These are phyloP conservation scores for Apophysomyces trapeziformis DNA, from an alignment of 371 early-diverging fungal species.

Conservation along the genomic window DNA sequence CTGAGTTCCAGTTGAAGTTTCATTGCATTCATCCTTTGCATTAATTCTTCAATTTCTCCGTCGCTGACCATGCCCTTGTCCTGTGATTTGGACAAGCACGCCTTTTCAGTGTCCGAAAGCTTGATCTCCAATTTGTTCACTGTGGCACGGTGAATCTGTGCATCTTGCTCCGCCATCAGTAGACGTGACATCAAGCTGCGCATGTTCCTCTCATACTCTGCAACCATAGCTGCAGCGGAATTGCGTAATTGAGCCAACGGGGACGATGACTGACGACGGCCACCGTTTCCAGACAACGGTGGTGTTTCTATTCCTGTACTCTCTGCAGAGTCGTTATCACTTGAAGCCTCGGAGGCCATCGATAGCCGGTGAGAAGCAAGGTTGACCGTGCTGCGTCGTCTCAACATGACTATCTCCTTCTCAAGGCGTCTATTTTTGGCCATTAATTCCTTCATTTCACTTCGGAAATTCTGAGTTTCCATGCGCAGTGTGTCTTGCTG, in stretches of 20 bases:
- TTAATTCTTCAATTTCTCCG: constrained; percentile 24
- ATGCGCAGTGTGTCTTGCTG: not conserved
- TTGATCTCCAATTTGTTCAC: constrained; percentile 30
- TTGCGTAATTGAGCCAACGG: not conserved
- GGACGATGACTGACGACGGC: constrained; percentile 4
- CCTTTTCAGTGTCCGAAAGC: constrained; percentile 32
- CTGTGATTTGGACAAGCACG: constrained; percentile 15
- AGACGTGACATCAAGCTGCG: constrained; percentile 13
- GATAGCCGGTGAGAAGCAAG: not conserved
- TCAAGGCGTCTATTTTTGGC: not conserved
- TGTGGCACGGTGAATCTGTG: constrained; percentile 24
- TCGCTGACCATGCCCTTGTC: constrained; percentile 8
- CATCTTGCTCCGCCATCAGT: constrained; percentile 19
- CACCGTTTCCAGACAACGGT: not conserved
- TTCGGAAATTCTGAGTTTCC: constrained; percentile 9
- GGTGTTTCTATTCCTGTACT: not conserved
- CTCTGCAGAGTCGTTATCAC: constrained; percentile 1
- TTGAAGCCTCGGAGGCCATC: constrained; percentile 1
- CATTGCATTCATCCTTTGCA: constrained; percentile 29
- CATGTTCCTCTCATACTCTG: constrained; percentile 22
- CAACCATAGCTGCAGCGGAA: not conserved
- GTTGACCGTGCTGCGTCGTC: not conserved
- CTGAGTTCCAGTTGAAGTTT: constrained; percentile 21
- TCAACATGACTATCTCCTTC: not conserved
- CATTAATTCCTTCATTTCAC: constrained; percentile 4